A percentile compares a stretch with the other conserved stretches of the same genome.
These are phyloP conservation scores for Gloeopeniophorella convolvens DNA, from an alignment of 768 basidiomycete genomes.

Conservation along the genomic window DNA sequence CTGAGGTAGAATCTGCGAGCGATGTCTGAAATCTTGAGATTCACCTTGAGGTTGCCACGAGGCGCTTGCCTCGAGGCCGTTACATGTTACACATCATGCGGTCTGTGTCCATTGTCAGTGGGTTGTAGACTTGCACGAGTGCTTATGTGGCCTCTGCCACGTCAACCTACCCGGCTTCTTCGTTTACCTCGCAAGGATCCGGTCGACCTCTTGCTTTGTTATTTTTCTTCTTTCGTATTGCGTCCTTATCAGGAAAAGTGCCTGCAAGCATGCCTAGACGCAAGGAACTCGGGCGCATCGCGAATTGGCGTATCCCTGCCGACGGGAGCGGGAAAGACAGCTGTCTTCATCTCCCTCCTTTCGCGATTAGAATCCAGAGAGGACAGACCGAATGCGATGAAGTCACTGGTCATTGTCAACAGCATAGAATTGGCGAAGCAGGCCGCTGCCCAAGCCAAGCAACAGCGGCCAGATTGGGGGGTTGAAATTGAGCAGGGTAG, in stretches of 20 bases:
- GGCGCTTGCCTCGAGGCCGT: too few species aligned
- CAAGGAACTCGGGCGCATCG: slow-evolving; percentile 57
- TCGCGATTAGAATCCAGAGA: slow-evolving; percentile 44
- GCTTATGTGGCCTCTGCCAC: background rate
- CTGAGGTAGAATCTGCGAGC: too few species aligned
- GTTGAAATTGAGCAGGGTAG: slow-evolving; percentile 91
- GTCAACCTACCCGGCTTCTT: background rate
- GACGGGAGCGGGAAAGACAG: slow-evolving; percentile 85
- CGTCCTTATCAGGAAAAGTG: slow-evolving; percentile 89
- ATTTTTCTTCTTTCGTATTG: slow-evolving; percentile 33
- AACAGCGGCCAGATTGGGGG: slow-evolving; percentile 61
- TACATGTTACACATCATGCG: too few species aligned
- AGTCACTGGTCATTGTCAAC: slow-evolving; percentile 81
- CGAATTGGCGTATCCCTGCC: slow-evolving; percentile 82
- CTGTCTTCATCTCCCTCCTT: slow-evolving; percentile 82
- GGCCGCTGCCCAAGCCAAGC: slow-evolving; percentile 64
- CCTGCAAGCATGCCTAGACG: slow-evolving; percentile 66
- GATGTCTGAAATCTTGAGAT: too few species aligned
- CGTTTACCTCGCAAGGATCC: background rate
- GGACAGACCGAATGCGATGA: slow-evolving; percentile 38
- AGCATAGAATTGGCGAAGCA: slow-evolving; percentile 86
- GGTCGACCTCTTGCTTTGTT: background rate
- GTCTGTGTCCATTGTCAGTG: too few species aligned
- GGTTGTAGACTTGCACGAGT: too few species aligned
- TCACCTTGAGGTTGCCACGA: too few species aligned